A percentile compares a stretch with the other conserved stretches of the same genome.
phyloP scores from a whole-genome alignment of 139 green algal genomes.

The Volvox africanus region DNA sequence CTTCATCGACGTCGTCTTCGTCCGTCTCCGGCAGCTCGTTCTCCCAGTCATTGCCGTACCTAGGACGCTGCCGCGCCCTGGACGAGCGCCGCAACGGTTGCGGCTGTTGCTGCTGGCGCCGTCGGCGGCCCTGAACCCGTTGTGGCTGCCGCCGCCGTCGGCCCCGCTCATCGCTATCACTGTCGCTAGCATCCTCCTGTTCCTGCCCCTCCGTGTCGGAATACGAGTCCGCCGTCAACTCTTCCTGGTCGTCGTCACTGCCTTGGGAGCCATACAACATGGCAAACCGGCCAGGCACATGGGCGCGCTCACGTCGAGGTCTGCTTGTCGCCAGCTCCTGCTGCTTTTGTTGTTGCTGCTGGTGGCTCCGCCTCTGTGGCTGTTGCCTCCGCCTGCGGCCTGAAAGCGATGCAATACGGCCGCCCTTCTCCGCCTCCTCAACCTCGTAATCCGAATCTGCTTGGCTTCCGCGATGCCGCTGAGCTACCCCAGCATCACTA shows the following conservation, averaged over 20 bases:
- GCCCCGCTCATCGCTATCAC: background rate
- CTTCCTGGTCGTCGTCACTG: background rate
- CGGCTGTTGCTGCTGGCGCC: background rate
- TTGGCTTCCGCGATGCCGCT: background rate
- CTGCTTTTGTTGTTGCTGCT: background rate
- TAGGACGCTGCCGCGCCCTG: background rate
- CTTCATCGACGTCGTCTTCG: background rate
- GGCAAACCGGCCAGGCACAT: background rate
- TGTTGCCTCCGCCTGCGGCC: background rate
- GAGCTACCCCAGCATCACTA: background rate
- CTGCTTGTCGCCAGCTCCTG: background rate
- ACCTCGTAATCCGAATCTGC: background rate
- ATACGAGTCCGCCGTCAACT: background rate
- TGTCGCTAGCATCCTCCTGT: background rate
- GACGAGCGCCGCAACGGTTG: conserved; percentile 15
- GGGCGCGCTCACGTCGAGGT: background rate
- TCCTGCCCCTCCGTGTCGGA: background rate
- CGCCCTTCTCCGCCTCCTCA: background rate
- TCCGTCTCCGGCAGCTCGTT: background rate
- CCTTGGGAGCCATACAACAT: background rate
- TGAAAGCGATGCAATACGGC: background rate
- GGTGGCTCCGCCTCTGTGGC: background rate
- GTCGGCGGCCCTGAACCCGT: background rate
- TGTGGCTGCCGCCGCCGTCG: background rate
- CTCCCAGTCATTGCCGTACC: conserved; percentile 16